A percentile compares a stretch with the other conserved stretches of the same genome.
Conservation (phyloP, 345 rosid species). For the Melastoma malabathricum region DNA sequence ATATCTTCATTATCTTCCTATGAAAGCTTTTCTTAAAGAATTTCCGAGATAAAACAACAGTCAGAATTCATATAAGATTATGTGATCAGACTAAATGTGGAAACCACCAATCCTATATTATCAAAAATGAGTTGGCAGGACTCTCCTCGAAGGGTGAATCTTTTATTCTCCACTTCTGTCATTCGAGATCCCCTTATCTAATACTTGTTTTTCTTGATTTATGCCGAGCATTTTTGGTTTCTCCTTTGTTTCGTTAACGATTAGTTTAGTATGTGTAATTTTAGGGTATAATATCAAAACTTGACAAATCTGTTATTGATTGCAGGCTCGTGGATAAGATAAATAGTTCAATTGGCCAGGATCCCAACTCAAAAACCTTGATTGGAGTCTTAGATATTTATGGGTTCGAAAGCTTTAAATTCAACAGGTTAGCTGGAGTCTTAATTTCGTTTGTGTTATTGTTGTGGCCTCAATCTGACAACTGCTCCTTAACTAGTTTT, state of each 20-base stretch:
- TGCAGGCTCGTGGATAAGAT: slow-evolving; percentile 95
- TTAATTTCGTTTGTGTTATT: slow-evolving; percentile 7
- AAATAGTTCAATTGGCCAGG: slow-evolving; percentile 92
- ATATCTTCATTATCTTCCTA: slow-evolving; percentile 3
- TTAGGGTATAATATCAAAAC: not conserved
- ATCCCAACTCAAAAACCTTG: slow-evolving; percentile 86
- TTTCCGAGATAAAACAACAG: no score
- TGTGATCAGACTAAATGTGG: no score
- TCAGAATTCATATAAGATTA: no score
- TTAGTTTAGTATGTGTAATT: no score
- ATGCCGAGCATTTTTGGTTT: no score
- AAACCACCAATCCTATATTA: no score
- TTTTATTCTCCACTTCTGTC: no score
- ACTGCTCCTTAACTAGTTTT: slow-evolving; percentile 35
- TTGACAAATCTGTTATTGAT: slow-evolving; percentile 3
- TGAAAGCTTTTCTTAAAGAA: slow-evolving; percentile 1
- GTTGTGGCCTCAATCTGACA: slow-evolving; percentile 14
- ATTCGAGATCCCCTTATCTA: no score
- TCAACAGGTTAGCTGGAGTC: slow-evolving; percentile 54
- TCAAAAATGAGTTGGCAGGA: no score
- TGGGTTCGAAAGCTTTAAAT: slow-evolving; percentile 96
- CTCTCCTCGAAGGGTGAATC: no score
- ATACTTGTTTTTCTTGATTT: no score
- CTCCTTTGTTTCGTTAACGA: no score
- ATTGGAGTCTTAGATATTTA: slow-evolving; percentile 99